A percentile compares a stretch with the other conserved stretches of the same genome.
phyloP scores from a whole-genome alignment of 805 yeast genomes.

The Yamadazyma paraphyllophila region DNA sequence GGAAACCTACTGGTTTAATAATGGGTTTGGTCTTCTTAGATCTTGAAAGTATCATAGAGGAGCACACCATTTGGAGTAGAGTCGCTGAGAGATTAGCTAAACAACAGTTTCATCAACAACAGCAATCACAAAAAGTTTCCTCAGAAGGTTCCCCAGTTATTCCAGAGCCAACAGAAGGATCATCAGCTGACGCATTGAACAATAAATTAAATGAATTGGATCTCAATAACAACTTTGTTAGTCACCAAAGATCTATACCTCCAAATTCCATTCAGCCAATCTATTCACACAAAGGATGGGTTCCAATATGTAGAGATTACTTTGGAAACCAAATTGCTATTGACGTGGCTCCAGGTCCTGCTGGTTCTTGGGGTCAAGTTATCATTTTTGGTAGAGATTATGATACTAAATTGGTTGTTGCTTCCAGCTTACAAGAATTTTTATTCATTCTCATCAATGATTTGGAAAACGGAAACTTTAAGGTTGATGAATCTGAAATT shows the following conservation, averaged over 20 bases:
- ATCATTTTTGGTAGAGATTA: constrained; percentile 45
- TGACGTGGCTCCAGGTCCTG: constrained; percentile 40
- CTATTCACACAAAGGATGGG: constrained; percentile 40
- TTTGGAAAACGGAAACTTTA: constrained; percentile 41
- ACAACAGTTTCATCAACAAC: constrained; percentile 32
- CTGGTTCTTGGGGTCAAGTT: constrained; percentile 42
- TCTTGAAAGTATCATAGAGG: constrained; percentile 42
- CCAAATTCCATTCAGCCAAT: constrained; percentile 36
- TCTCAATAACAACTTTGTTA: constrained; percentile 24
- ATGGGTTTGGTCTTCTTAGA: constrained; percentile 44
- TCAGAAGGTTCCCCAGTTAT: constrained; percentile 1
- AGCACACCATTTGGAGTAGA: constrained; percentile 40
- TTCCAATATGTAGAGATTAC: constrained; percentile 40
- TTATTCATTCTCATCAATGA: constrained; percentile 37
- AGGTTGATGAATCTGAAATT: constrained; percentile 35
- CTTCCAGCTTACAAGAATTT: constrained; percentile 38
- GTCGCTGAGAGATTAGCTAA: constrained; percentile 41
- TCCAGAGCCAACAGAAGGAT: constrained; percentile 10
- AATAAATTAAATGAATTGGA: constrained; percentile 8
- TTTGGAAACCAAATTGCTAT: constrained; percentile 44
- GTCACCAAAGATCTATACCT: constrained; percentile 37
- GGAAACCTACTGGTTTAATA: constrained; percentile 44
- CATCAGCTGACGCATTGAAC: constrained; percentile 19
- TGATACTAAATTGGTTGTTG: constrained; percentile 43
- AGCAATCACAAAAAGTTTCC: constrained; percentile 12